Evolutionary conservation across 2,329 filamentous ascomycete species (phyloP), one percentile per base, ranked within the genome.

Genomic region (Grosmannia clavigera): DNA sequence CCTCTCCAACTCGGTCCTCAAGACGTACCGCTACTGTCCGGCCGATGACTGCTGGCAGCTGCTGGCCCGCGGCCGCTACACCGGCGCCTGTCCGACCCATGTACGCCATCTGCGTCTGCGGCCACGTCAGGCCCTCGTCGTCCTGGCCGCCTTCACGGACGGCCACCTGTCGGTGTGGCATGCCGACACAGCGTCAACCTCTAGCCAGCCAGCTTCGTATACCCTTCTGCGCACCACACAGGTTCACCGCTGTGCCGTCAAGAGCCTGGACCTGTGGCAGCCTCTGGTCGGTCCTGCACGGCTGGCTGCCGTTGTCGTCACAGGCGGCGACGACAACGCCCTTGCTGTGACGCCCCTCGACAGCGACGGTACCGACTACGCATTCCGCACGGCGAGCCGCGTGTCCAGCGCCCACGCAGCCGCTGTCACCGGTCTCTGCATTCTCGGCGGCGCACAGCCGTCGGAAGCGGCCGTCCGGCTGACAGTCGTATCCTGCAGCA

Each of bases 311-410:
- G 48, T 43, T 11, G 43, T 95, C 22, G 70, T 89, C 5, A 91
- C 90, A 0, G 90, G 89, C 31, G 91, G 94, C 27, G 94, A 99
- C 67, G 94, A 97, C 71, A 94, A 94, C 63, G 86, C 87, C 3
- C 71, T 97, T 0, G 85, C 81, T 0, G 67, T 89, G 12, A 58
- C 68, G 19, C 60, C 81, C 80, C 29, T 71, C 61, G 0, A 68
- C 79, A 38, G 65, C 78, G 33, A 12, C n/a, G 14, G 52, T 38
- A 11, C 11, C 4, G 31, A 16, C 43, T 31, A 33, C 57, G 56
- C 43, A 1, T 60, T 72, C 9, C 51, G 61, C 40, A 69, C 65
- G 48, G 66, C 69, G 16, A 65, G 61, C 55, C 62, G 67, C 3
- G 70, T 87, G 2, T 74, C 75, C 29, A 76, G 77, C 2, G 86